Evolutionary conservation across 495 filamentous ascomycete species (phyloP), one percentile per base, ranked within the genome.

Genomic region (Rhizodiscina lignyota): DNA sequence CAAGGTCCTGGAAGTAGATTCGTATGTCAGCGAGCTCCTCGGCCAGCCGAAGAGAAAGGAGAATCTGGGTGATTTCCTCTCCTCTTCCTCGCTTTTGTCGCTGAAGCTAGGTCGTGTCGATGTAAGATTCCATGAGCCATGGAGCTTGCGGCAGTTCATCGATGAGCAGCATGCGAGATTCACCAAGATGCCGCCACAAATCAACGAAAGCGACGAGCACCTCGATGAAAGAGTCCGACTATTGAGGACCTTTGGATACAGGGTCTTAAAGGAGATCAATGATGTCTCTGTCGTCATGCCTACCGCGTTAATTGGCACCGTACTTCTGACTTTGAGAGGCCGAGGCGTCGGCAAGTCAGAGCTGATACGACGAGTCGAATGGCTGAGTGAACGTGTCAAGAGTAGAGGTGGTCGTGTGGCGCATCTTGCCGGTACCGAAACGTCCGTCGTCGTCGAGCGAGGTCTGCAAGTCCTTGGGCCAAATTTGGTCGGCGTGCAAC

Each of bases 281-380:
- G 67, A 77, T 20, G 87, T 92, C 2, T 92, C 85, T 2, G 89
- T 97, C 1, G 83, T 94, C 36, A 97, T 97, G 89, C 89, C 89
- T 3, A 94, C 89, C 0, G 82, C 87, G 4, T 65, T 97, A 28
- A 87, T 97, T 21, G 89, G 89, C 6, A 96, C 89, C 0, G 83
- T 96, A 0, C 66, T 97, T 0, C 64, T 97, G 18, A 97, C 89
- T 0, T 69, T 97, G 0, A 70, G 89, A 47, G 89, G 89, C 1
- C 76, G 89, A 28, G 89, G 89, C 20, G 85, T 97, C 5, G 89
- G 89, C 15, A 83, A 80, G 46, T 57, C 66, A 0, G 89, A 97
- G 49, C 61, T 97, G 30, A 70, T 91, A 8, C 71, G 84, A 18
- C 70, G 89, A 17, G 77, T 96, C 4, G 75, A 93, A 43, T 96